A percentile compares a stretch with the other conserved stretches of the same genome.
Conservation (phyloP, 805 yeast genomes). For the Wickerhamomyces chaumierensis region DNA sequence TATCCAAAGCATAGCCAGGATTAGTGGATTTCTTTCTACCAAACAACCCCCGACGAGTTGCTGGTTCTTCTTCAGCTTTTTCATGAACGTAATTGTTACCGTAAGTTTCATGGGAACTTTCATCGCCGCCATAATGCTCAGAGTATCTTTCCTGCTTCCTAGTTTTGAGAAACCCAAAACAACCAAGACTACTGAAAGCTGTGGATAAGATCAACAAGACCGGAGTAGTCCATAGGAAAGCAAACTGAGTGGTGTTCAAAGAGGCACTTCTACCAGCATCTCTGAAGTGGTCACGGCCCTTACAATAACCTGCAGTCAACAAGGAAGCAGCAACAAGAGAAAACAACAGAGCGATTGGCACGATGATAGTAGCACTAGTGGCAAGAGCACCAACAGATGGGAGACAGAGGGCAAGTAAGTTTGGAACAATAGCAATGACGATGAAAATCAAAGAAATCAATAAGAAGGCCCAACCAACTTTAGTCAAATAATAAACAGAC, state of each 20-base stretch:
- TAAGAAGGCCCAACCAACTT: constrained; percentile 58
- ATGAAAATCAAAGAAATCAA: constrained; percentile 46
- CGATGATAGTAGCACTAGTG: too few relatives aligned
- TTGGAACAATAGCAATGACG: constrained; percentile 33
- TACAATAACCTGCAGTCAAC: constrained; percentile 43
- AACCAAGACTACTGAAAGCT: constrained; percentile 13
- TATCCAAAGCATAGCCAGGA: background rate
- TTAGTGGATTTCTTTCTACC: constrained; percentile 5
- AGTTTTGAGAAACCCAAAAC: constrained; percentile 5
- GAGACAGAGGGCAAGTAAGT: constrained; percentile 14
- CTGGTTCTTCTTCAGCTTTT: constrained; percentile 5
- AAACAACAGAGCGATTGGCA: too few relatives aligned
- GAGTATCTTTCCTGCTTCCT: constrained; percentile 10
- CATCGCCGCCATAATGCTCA: constrained; percentile 9
- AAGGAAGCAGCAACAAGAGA: constrained; percentile 37
- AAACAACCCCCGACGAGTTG: constrained; percentile 9
- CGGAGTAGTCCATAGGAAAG: constrained; percentile 51
- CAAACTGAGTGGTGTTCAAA: constrained; percentile 41
- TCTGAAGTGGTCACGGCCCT: constrained; percentile 38
- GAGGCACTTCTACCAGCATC: constrained; percentile 29
- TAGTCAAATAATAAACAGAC: constrained; percentile 52
- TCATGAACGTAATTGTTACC: constrained; percentile 16
- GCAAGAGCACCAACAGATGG: constrained; percentile 6
- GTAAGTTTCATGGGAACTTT: constrained; percentile 18
- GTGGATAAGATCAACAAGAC: constrained; percentile 12